Evolutionary conservation across 2,329 filamentous ascomycete species (phyloP).

Genomic region (Hypoxylon sp.): DNA sequence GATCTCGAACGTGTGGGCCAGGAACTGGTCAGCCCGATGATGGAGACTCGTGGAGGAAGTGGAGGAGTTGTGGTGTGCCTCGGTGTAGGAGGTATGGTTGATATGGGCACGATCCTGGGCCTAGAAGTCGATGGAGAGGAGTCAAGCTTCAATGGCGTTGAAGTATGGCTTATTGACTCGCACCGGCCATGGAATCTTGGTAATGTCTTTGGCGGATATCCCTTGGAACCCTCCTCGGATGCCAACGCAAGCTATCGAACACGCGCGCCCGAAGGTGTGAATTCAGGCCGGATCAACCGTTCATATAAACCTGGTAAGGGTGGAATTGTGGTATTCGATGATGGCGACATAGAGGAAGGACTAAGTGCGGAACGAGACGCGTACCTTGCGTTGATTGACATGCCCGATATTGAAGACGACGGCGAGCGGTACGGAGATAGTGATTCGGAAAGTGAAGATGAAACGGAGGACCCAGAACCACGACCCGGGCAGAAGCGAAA

Average conservation of each 20-base stretch:
- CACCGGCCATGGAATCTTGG: slow-evolving; percentile 93
- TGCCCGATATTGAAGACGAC: slow-evolving; percentile 89
- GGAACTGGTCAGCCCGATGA: slow-evolving; percentile 87
- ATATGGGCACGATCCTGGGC: slow-evolving; percentile 84
- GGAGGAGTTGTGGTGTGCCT: slow-evolving; percentile 93
- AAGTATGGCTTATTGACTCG: slow-evolving; percentile 95
- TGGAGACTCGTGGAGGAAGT: slow-evolving; percentile 83
- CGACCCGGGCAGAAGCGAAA: slow-evolving; percentile 80
- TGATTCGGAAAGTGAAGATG: slow-evolving; percentile 70
- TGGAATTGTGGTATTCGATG: slow-evolving; percentile 94
- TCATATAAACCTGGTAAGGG: slow-evolving; percentile 84
- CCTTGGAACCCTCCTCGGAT: slow-evolving; percentile 66
- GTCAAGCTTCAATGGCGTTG: slow-evolving; percentile 83
- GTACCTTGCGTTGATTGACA: slow-evolving; percentile 87
- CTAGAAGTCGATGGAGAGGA: slow-evolving; percentile 78
- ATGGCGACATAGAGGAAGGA: slow-evolving; percentile 93
- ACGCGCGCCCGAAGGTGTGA: slow-evolving; percentile 75
- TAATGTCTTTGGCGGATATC: slow-evolving; percentile 89
- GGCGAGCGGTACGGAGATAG: slow-evolving; percentile 73
- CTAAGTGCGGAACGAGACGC: slow-evolving; percentile 81
- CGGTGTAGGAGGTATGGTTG: slow-evolving; percentile 91
- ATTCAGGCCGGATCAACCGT: slow-evolving; percentile 78
- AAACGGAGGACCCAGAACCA: slow-evolving; percentile 65
- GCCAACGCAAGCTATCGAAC: slow-evolving; percentile 63
- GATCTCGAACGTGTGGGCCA: slow-evolving; percentile 86